These are phyloP conservation scores for Penicillium diatomitis DNA, from an alignment of 495 filamentous ascomycete species.

Conservation along the genomic window DNA sequence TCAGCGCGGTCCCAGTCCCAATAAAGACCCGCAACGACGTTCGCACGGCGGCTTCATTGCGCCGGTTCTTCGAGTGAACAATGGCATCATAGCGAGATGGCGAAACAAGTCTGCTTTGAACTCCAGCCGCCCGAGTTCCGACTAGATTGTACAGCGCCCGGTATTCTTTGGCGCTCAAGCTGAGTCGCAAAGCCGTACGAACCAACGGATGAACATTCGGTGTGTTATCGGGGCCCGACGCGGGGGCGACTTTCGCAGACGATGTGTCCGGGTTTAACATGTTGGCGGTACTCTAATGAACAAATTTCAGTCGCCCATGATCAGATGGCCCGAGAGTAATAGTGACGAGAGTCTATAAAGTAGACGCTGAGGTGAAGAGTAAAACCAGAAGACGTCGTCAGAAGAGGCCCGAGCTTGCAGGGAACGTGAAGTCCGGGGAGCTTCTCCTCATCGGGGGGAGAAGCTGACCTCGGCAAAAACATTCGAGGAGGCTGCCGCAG, in stretches of 20 bases:
- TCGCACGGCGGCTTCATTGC: slow-evolving; percentile 71
- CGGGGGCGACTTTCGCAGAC: background rate
- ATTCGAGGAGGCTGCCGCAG: background rate
- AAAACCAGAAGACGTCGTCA: background rate
- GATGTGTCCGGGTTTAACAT: slow-evolving; percentile 11
- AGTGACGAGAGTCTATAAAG: background rate
- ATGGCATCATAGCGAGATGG: slow-evolving; percentile 45
- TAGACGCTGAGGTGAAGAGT: background rate
- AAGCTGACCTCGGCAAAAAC: slow-evolving; percentile 6
- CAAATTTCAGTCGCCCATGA: slow-evolving; percentile 3
- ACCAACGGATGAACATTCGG: slow-evolving; percentile 17
- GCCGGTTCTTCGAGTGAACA: slow-evolving; percentile 50
- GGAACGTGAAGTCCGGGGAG: background rate
- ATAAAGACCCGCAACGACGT: slow-evolving; percentile 69
- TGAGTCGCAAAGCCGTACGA: slow-evolving; percentile 74
- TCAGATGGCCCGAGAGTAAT: background rate
- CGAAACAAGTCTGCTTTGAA: slow-evolving; percentile 53
- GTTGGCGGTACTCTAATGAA: background rate
- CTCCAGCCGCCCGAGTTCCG: slow-evolving; percentile 51
- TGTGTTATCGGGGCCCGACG: slow-evolving; percentile 3
- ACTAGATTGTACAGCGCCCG: slow-evolving; percentile 69
- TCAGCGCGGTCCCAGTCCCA: slow-evolving; percentile 57
- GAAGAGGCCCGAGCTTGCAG: background rate
- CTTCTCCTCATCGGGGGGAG: slow-evolving; percentile 7
- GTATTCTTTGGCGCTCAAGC: slow-evolving; percentile 78